Percentiles rank a stretch among this genome's conserved stretches.
phyloP scores from a whole-genome alignment of 2,329 filamentous ascomycete genomes.

The Didymella keratinophila region DNA sequence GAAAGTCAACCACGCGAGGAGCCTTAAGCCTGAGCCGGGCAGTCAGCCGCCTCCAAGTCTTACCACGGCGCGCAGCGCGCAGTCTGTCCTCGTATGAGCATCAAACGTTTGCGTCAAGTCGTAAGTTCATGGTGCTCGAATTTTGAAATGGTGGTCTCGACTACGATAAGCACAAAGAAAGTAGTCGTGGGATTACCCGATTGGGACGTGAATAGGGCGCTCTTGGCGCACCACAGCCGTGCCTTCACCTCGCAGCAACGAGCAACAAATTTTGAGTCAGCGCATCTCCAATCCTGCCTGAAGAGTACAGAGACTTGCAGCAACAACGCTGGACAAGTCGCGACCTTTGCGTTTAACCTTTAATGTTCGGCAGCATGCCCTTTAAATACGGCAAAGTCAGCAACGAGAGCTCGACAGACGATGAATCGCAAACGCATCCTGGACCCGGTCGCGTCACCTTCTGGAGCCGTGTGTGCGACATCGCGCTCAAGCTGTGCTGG shows the following conservation, averaged over 20 bases:
- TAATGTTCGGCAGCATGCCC: constrained; percentile 3
- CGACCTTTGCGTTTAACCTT: no score
- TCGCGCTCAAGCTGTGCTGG: constrained; percentile 21
- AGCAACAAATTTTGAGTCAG: no score
- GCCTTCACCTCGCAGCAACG: background rate
- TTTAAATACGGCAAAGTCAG: constrained; percentile 26
- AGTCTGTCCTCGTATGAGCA: background rate
- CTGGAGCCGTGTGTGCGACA: constrained; percentile 5
- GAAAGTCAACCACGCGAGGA: constrained; percentile 2
- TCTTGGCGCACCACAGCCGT: background rate
- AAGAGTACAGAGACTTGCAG: no score
- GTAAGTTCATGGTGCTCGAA: background rate
- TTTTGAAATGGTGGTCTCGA: background rate
- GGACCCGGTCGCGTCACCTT: background rate
- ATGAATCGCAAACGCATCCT: constrained; percentile 1
- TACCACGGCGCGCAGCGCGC: background rate
- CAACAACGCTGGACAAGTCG: no score
- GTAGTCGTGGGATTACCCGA: constrained; percentile 15
- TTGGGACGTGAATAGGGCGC: constrained; percentile 19
- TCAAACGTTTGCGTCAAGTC: background rate
- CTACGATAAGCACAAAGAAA: constrained; percentile 9
- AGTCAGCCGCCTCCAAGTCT: background rate
- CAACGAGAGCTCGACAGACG: constrained; percentile 16
- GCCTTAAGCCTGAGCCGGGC: background rate
- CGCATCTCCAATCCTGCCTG: no score